phyloP scores from a whole-genome alignment of 108 stramenopile species.

The Nannochloropsis gaditana region DNA sequence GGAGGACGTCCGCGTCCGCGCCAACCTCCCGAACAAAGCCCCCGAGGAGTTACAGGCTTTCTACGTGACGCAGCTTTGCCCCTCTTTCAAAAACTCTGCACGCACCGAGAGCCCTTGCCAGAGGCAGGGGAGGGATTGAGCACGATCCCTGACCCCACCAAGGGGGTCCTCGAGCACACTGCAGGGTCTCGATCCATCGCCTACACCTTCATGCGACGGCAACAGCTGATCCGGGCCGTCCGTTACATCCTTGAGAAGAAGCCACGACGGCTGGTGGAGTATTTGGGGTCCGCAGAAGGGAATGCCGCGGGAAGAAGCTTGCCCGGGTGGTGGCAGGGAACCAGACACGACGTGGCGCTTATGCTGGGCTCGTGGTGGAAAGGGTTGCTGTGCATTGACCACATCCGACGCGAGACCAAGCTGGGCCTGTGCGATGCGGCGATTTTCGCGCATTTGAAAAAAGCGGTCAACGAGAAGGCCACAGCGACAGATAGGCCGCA shows the following conservation, averaged over 20 bases:
- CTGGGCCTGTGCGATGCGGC: constrained; percentile 5
- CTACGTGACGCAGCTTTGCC: constrained; percentile 11
- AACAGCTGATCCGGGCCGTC: constrained; percentile 1
- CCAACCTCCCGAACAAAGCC: not conserved
- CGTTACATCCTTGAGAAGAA: not conserved
- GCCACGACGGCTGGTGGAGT: not conserved
- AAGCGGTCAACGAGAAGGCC: not conserved
- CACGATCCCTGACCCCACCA: not conserved
- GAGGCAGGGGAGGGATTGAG: not conserved
- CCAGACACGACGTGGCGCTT: not conserved
- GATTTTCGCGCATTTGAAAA: not conserved
- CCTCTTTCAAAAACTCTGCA: not conserved
- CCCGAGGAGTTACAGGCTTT: constrained; percentile 13
- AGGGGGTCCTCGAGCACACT: not conserved
- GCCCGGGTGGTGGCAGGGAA: constrained; percentile 2
- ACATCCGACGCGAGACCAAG: not conserved
- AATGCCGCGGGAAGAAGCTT: not conserved
- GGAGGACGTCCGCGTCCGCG: constrained; percentile 9
- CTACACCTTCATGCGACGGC: not conserved
- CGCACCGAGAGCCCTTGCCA: constrained; percentile 13
- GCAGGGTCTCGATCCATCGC: not conserved
- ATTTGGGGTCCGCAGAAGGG: constrained; percentile 7
- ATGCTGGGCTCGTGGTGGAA: not conserved
- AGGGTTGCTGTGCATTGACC: not conserved
- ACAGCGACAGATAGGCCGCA: not conserved